These are phyloP conservation scores for Candida xyloterini DNA, from an alignment of 805 yeast genomes.

Conservation along the genomic window DNA sequence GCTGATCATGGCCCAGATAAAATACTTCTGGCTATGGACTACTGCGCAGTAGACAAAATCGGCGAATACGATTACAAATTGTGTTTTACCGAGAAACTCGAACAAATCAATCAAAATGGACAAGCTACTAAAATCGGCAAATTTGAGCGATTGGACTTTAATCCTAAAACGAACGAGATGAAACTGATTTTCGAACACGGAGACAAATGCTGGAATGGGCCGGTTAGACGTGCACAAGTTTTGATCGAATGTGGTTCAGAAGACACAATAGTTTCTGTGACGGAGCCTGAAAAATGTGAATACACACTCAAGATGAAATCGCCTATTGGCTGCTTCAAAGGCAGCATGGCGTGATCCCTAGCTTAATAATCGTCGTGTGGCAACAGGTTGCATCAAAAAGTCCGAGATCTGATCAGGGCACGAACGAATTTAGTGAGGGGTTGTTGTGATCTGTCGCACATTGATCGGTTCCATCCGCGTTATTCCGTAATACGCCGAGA, in stretches of 20 bases:
- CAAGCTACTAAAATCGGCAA: constrained; percentile 51
- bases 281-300: constrained; percentile 87
- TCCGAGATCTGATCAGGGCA: not conserved
- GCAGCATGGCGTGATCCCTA: not conserved
- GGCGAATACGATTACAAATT: constrained; percentile 73
- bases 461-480: too few relatives aligned
- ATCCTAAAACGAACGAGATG: constrained; percentile 14
- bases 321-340: constrained; percentile 43
- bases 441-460: too few relatives aligned
- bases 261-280: constrained; percentile 56
- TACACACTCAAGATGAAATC: constrained; percentile 53
- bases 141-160: constrained; percentile 20
- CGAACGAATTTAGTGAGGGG: not conserved
- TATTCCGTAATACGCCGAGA: too few relatives aligned
- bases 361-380: too few relatives aligned
- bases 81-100: constrained; percentile 53
- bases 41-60: constrained; percentile 44
- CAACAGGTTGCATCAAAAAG: not conserved
- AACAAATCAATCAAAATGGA: constrained; percentile 50
- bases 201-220: constrained; percentile 93
- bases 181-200: constrained; percentile 52
- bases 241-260: constrained; percentile 64
- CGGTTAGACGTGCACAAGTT: constrained; percentile 67
- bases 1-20: constrained; percentile 58
- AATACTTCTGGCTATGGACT: constrained; percentile 53